These are phyloP conservation scores for Oryza meridionalis DNA, from an alignment of 176 grass and related monocot species.

Conservation along the genomic window DNA sequence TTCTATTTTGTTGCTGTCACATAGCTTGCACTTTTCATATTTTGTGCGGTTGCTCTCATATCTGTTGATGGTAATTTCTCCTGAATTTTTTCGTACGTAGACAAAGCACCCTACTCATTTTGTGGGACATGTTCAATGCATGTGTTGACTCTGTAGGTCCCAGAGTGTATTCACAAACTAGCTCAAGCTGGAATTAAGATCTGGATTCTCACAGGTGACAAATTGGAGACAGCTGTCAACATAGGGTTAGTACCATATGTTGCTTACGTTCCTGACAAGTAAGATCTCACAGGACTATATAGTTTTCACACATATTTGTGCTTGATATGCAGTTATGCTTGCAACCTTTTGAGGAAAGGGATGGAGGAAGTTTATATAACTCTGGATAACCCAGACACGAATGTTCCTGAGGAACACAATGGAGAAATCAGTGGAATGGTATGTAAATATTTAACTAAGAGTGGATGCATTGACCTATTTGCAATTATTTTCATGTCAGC, in stretches of 20 bases:
- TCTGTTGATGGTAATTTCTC: neutral
- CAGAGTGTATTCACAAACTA: conserved; percentile 93
- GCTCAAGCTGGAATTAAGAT: conserved; percentile 97
- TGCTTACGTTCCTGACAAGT: conserved; percentile 23
- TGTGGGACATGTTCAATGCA: conserved; percentile 12
- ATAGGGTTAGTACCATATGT: conserved; percentile 70
- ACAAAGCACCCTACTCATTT: neutral
- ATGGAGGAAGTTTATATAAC: conserved; percentile 85
- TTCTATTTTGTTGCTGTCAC: conserved; percentile 10
- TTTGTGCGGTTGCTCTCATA: conserved; percentile 22
- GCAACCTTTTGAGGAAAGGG: conserved; percentile 86
- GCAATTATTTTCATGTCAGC: conserved; percentile 19
- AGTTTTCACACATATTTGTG: conserved; percentile 35
- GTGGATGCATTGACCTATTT: neutral
- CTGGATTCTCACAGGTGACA: conserved; percentile 96
- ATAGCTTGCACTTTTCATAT: conserved; percentile 2
- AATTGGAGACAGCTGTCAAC: conserved; percentile 96
- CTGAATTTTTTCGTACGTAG: conserved; percentile 3
- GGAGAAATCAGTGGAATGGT: conserved; percentile 39
- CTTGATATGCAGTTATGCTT: conserved; percentile 71
- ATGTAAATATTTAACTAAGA: neutral
- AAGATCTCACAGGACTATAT: neutral
- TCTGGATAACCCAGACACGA: conserved; percentile 57
- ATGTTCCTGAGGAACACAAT: conserved; percentile 12
- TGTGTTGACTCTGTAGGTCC: conserved; percentile 60